Percentiles rank a stretch among this genome's conserved stretches.
phyloP scores from a whole-genome alignment of 2,329 filamentous ascomycete genomes.

The Setomelanomma holmii region DNA sequence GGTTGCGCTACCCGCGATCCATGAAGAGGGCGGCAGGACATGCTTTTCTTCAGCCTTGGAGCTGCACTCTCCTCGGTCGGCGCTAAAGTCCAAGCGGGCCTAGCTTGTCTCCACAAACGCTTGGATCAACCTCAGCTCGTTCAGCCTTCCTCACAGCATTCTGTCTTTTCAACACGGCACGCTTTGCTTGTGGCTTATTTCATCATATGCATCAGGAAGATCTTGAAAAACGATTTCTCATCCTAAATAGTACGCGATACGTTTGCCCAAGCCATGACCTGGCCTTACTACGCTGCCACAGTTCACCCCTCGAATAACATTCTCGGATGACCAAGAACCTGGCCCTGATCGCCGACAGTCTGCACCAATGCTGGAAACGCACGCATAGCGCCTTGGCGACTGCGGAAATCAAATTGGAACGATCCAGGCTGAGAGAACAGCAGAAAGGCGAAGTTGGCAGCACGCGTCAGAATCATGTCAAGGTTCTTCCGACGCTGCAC shows the following conservation, averaged over 20 bases:
- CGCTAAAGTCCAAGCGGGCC: too few species aligned
- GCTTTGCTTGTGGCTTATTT: too few species aligned
- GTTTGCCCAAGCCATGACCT: not conserved
- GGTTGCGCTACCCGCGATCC: too few species aligned
- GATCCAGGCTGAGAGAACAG: conserved; percentile 41
- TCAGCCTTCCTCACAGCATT: conserved; percentile 7
- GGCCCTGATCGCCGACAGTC: conserved; percentile 30
- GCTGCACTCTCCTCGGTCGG: too few species aligned
- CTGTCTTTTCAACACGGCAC: not conserved
- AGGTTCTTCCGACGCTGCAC: conserved; percentile 33
- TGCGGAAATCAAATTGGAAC: conserved; percentile 36
- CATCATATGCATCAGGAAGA: too few species aligned
- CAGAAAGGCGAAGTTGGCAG: conserved; percentile 34
- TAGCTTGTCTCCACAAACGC: too few species aligned
- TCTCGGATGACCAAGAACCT: conserved; percentile 18
- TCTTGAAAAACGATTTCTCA: too few species aligned
- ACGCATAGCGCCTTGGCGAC: conserved; percentile 14
- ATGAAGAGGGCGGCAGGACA: too few species aligned
- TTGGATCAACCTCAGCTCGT: conserved; percentile 9
- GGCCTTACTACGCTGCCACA: conserved; percentile 1
- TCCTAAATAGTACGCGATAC: too few species aligned
- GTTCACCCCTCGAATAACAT: conserved; percentile 25
- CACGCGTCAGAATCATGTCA: conserved; percentile 37
- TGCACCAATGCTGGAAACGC: conserved; percentile 41
- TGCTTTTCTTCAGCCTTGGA: too few species aligned